phyloP scores from a whole-genome alignment of 2,329 filamentous ascomycete species.

The Cercospora sp. region DNA sequence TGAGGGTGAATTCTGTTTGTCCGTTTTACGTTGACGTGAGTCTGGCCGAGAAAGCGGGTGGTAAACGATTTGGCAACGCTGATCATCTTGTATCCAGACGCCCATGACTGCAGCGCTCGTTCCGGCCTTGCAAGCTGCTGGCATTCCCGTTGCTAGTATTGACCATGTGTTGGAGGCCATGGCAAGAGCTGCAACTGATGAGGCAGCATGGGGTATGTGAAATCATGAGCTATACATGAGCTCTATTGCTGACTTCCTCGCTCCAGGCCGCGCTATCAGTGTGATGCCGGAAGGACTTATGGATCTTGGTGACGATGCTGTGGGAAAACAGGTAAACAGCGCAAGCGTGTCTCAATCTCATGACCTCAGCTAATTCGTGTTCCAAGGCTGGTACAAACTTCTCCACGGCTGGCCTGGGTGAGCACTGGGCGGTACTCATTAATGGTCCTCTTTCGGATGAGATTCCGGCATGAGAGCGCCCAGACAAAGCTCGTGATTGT shows the following conservation, averaged over 20 bases:
- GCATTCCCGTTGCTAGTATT: background rate
- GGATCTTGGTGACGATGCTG: constrained; percentile 8
- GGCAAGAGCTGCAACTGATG: constrained; percentile 2
- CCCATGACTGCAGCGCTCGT: constrained; percentile 7
- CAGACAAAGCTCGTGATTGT: background rate
- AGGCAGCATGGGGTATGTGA: constrained; percentile 8
- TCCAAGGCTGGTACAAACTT: constrained; percentile 1
- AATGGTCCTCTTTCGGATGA: constrained; percentile 9
- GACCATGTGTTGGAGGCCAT: constrained; percentile 8
- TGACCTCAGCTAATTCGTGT: background rate
- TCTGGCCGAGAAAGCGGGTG: no score
- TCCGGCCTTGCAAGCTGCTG: background rate
- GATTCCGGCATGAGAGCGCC: background rate
- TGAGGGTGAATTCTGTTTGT: constrained; percentile 10
- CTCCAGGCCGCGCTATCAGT: constrained; percentile 3
- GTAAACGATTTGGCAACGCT: no score
- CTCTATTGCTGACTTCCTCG: background rate
- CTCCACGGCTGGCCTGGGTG: constrained; percentile 1
- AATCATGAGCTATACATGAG: background rate
- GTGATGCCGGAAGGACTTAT: constrained; percentile 9
- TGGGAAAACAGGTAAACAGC: background rate
- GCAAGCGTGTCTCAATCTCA: no score
- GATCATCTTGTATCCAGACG: background rate
- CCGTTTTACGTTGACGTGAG: constrained; percentile 11
- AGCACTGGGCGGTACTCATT: constrained; percentile 9